Evolutionary conservation across 129 eudicot species (phyloP), one percentile per base, ranked within the genome.

Genomic region (Flaveria linearis): DNA sequence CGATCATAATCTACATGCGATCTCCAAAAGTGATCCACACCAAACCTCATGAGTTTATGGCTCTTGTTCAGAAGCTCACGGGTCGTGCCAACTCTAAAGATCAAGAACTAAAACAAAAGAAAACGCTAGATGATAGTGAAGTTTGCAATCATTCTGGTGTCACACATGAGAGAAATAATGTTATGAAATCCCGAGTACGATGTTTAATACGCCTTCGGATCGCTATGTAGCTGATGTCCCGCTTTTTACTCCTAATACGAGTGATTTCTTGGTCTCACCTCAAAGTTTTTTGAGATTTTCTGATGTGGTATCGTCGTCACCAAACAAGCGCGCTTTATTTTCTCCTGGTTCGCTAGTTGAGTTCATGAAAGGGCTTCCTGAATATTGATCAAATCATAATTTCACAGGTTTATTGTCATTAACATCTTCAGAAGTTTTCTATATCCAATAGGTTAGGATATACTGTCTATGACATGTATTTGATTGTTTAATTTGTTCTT

Each of bases 51-150:
- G 91, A 88, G 46, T 90, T 90, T 84, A 88, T 84, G 96, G 88
- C 93, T n/a, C 83, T 92, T 75, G 97, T 92, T 30, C 97, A 92
- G 41, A 89, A 81, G 57, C 96, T 90, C 81, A 90, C 96, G 0
- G 93, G 96, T 26, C 74, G 76, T 26, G 50, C 84, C 9, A 23
- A 41, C 39, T 63, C 85, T 20, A 22, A 70, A 14, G 64, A 13
- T 61, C 76, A 46, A 7, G 28, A 87, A 52, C 69, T 26, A n/a
- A 56, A 56, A 72, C 25, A 2, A 7, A 26, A 26, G 12, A 51
- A 80, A 60, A 67, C 81, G 43, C 46, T 73, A 65, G 41, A 53
- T 20, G 70, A 42, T 23, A 3, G 57, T n/a, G 80, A 80, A 7
- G 39, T 56, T 41, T 57, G 62, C 23, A 52, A 76, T 22, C 74